Evolutionary conservation across 1,284 basidiomycete genomes (phyloP), one percentile per base, ranked within the genome.

Genomic region (Rhodotorula sp.): DNA sequence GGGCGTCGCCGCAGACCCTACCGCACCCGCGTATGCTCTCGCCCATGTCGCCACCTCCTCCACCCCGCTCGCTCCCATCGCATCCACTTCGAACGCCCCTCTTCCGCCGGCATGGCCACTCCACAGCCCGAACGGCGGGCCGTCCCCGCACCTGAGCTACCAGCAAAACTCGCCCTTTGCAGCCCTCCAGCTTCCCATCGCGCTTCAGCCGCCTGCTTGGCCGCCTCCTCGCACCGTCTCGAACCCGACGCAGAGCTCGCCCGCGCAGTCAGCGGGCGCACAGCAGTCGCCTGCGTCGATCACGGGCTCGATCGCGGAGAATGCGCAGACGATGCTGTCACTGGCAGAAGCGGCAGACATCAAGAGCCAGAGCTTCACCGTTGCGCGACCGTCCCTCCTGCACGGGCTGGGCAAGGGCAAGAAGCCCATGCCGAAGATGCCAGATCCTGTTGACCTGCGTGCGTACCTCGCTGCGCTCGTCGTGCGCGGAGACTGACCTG

Each of bases 381-480:
- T 34, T 1, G 5, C 22, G 19, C 36, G 50, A 21, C 36, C 48
- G 21, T 27, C 36, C 3, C 13, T 51, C 15, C 29, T 56, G 22
- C 15, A 25, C 27, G 15, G n/a, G 10, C 27, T 17, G n/a, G 5
- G 13, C 44, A 59, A 54, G 55, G 55, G 55, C 55, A 57, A 57
- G 55, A 57, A 57, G 19, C 36, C 51, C 19, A 6, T 37, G 17
- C 34, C 58, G 36, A 64, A 59, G 36, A 63, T 64, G 55, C 65
- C 70, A 1, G 69, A 73, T 25, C 62, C 69, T 27, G 59, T 70
- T 34, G 64, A 67, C 51, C 44, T 69, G 17, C 55, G 67, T 51
- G 29, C 34, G 54, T 12, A 36, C 9, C 22, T 48, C 22, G 19
- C 22, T 27, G 9, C 32, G 3, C 21, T 36, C 32, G 17, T 55